Percentiles rank a stretch among this genome's conserved stretches.
These are phyloP conservation scores for Asterionellopsis glacialis DNA, from an alignment of 108 stramenopile genomes.

Conservation along the genomic window DNA sequence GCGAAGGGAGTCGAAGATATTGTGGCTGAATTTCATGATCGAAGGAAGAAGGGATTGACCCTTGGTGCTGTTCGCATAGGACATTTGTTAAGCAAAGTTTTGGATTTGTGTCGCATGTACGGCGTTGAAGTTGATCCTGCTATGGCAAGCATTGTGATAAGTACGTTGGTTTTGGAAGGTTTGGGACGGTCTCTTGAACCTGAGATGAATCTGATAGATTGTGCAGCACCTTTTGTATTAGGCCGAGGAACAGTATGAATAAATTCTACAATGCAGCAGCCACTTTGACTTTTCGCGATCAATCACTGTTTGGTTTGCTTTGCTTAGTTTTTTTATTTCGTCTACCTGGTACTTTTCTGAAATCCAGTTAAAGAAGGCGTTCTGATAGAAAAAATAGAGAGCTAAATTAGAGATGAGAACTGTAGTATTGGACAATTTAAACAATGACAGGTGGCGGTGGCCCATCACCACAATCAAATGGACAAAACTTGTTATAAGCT, in stretches of 20 bases:
- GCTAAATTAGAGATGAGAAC: too few species aligned
- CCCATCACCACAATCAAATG: too few species aligned
- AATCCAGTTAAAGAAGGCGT: too few species aligned
- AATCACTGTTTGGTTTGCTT: too few species aligned
- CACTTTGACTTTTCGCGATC: too few species aligned
- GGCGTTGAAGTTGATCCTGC: slow-evolving; percentile 89
- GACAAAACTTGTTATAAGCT: too few species aligned
- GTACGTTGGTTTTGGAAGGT: slow-evolving; percentile 86
- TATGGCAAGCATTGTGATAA: slow-evolving; percentile 83
- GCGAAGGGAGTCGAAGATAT: slow-evolving; percentile 66
- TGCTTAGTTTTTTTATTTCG: too few species aligned
- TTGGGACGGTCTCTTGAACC: slow-evolving; percentile 82
- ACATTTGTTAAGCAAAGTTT: slow-evolving; percentile 55
- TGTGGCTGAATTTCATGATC: slow-evolving; percentile 86
- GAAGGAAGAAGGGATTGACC: slow-evolving; percentile 72
- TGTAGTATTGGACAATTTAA: too few species aligned
- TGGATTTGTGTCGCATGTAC: slow-evolving; percentile 78
- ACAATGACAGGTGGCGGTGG: too few species aligned
- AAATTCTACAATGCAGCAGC: not conserved
- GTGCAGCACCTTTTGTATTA: slow-evolving; percentile 79
- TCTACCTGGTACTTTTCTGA: too few species aligned
- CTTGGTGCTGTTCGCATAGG: slow-evolving; percentile 86
- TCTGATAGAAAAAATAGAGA: too few species aligned
- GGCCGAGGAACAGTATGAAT: slow-evolving; percentile 42
- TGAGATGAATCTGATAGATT: slow-evolving; percentile 74